phyloP scores from a whole-genome alignment of 106 monocot species.

The Allium sativum region DNA sequence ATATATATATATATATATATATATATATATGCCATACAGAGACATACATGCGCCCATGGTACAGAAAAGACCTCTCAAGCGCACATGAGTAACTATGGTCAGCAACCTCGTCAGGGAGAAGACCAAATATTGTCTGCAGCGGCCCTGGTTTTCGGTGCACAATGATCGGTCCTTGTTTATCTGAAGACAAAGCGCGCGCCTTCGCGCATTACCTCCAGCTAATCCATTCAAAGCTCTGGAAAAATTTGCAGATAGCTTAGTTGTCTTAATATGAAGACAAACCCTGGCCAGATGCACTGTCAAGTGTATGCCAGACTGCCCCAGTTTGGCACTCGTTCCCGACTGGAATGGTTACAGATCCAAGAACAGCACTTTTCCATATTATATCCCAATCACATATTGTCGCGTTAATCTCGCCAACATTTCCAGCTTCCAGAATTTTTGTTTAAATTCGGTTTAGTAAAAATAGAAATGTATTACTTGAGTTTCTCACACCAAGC shows the following conservation, averaged over 20 bases:
- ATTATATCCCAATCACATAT: conserved; percentile 99
- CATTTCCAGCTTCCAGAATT: no score
- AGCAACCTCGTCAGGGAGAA: conserved; percentile 80
- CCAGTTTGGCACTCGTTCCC: conserved; percentile 72
- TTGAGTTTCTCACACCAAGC: no score
- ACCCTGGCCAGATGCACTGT: conserved; percentile 95
- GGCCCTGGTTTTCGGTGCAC: conserved; percentile 96
- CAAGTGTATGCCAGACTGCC: conserved; percentile 65
- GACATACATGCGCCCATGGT: conserved; percentile 97
- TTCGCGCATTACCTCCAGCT: conserved; percentile 73
- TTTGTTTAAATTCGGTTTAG: no score
- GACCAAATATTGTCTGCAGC: conserved; percentile 81
- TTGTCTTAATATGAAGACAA: conserved; percentile 85
- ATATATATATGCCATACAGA: conserved; percentile 99
- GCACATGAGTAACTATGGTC: conserved; percentile 99
- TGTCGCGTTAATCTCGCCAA: conserved; percentile 64
- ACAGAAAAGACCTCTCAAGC: conserved; percentile 94
- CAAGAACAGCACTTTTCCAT: conserved; percentile 96
- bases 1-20: no score
- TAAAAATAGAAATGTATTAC: no score
- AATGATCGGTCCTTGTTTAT: conserved; percentile 74
- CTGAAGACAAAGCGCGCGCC: conserved; percentile 62
- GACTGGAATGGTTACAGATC: conserved; percentile 85
- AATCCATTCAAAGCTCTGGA: conserved; percentile 59
- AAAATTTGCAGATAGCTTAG: conserved; percentile 48